Evolutionary conservation across 139 green algal genomes (phyloP), one percentile per base, ranked within the genome.

Genomic region (Chlamydomonas sp.): DNA sequence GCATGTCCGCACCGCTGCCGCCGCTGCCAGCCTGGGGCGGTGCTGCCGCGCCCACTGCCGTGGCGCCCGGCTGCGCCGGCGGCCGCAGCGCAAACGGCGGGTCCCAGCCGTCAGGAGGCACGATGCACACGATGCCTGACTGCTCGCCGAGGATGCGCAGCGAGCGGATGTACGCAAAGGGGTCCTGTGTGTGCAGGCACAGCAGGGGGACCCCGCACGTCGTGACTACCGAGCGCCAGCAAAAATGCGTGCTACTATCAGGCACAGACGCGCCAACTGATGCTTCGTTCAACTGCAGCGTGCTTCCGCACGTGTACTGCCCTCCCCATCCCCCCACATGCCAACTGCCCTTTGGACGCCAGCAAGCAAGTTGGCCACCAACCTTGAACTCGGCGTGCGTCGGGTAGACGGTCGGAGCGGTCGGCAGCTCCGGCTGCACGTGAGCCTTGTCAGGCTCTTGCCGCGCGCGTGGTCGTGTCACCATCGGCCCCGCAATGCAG

Each of bases 121-220:
- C 83, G 59, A 98, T 95, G 54, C 81, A 81, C 5, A 84, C 91
- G 47, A 98, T 88, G 22, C 94, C 92, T 38, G 79, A 91, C 59
- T 76, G 73, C 35, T 82, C 74, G 0, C 84, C 90, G 35, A 88
- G 65, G 0, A 67, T 36, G 24, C 73, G 74, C 8, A 96, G 91
- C 16, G 61, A 82, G 0, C 57, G 8, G 28, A 97, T 92, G 81
- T 92, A 97, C 4, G 76, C 73, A 3, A 96, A 62, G 3, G 91
- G 91, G 71, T 97, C 81, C 3, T 61, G n/a, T n/a, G n/a, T n/a
- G n/a, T n/a, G n/a, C n/a, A n/a, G n/a, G n/a, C n/a, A n/a, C n/a
- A n/a, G n/a, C n/a, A n/a, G n/a, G n/a, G n/a, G n/a, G n/a, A n/a
- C n/a, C n/a, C n/a, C n/a, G n/a, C n/a, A n/a, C n/a, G n/a, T n/a